Evolutionary conservation across 257 asterid genomes (phyloP), one percentile per base, ranked within the genome.

Genomic region (Salvia splendens): DNA sequence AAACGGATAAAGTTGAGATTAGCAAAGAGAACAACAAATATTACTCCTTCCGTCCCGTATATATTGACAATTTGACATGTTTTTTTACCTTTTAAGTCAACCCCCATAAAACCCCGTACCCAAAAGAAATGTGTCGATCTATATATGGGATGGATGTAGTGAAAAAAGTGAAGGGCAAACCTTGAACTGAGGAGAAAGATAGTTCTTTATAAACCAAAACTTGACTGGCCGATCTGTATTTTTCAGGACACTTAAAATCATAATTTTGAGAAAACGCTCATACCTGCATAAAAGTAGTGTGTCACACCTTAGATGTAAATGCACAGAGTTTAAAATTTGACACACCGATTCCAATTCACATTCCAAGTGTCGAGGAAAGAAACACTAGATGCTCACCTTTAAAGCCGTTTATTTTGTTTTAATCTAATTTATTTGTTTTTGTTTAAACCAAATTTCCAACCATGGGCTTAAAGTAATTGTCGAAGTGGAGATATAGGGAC

Each of bases 181-280:
- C 99, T 94, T 94, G 82, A 94, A 94, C 71, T 86, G 99, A 36
- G 99, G 99, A 72, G 99, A 91, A 55, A 94, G 95, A 74, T 94
- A 94, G 78, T 94, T 94, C 91, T 94, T 94, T 79, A 94, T 94
- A 75, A 94, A 94, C 99, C 99, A 94, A 80, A 88, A 94, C 79
- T 90, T 93, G 70, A 91, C 95, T 15, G 99, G 97, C 62, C 97
- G 87, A 20, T 75, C 71, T 6, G 99, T 90, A 74, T 87, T 87
- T 83, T 88, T 88, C 83, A 90, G 91, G 71, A 94, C 97, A 75
- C 93, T 94, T 35, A 91, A 81, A 58, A 94, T 90, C 99, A 90
- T 94, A 73, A 91, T 90, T 75, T 91, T 94, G 68, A 91, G 87
- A 67, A 91, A 94, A 63, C 96, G 97, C 59, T 94, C 97, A 56